A percentile compares a stretch with the other conserved stretches of the same genome.
Evolutionary conservation across 441 rosid species (phyloP).

Genomic region (Rhodomyrtus psidioides): DNA sequence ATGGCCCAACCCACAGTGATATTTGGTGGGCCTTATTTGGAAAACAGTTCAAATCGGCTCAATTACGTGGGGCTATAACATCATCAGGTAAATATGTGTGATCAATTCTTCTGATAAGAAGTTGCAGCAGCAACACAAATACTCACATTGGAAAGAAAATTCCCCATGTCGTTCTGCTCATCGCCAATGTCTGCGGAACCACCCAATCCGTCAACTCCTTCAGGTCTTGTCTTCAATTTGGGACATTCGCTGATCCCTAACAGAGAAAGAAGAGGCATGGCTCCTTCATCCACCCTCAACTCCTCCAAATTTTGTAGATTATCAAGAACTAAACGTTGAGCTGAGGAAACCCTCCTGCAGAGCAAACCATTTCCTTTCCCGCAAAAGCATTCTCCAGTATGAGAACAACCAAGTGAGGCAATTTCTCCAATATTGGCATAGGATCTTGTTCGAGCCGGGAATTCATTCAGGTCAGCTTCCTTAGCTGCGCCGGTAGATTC

Average conservation of each 20-base stretch:
- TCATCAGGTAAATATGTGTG: background rate
- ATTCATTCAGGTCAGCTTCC: fast-evolving
- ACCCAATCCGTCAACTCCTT: background rate
- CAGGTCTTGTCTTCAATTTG: constrained; percentile 20
- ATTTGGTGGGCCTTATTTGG: background rate
- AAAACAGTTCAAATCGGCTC: too few species aligned
- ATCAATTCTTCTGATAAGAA: background rate
- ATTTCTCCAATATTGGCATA: background rate
- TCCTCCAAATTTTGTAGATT: constrained; percentile 9
- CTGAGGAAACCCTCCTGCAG: constrained; percentile 10
- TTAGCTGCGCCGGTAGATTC: background rate
- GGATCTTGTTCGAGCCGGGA: background rate
- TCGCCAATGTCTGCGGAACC: background rate
- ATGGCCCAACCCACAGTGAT: fast-evolving
- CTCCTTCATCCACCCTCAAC: constrained; percentile 33
- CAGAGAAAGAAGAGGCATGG: constrained; percentile 20
- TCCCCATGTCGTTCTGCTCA: background rate
- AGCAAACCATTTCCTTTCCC: constrained; percentile 7
- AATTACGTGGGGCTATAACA: too few species aligned
- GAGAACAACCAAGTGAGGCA: background rate
- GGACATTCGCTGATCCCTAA: constrained; percentile 15
- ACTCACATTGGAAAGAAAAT: background rate
- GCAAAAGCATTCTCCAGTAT: background rate
- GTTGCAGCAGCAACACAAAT: too few species aligned
- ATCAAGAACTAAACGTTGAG: background rate